Evolutionary conservation across 2,329 filamentous ascomycete genomes (phyloP), one percentile per base, ranked within the genome.

Genomic region (Coniosporium uncinatum): DNA sequence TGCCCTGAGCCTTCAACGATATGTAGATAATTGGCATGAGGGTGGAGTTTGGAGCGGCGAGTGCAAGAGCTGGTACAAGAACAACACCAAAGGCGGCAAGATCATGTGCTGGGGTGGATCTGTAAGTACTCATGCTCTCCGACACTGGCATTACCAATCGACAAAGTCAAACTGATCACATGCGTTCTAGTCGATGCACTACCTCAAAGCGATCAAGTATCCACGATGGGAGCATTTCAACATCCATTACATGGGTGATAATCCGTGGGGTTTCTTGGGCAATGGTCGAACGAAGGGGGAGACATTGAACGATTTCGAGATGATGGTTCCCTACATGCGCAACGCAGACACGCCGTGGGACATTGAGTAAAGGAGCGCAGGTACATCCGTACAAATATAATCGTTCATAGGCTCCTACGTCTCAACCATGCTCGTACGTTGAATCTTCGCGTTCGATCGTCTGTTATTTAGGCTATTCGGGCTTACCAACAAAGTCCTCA

Each of bases 261-360:
- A 67, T 46, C 51, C 58, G 5, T 67, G 63, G 46, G 60, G 59
- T 11, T 67, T 59, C 47, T 49, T 66, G 21, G 58, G 56, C 14
- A 59, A 69, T 55, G 68, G 69, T 21, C 61, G 69, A 47, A 62
- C 71, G 19, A 70, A 70, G 54, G 65, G 66, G 4, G 64, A 62
- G 40, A 54, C 55, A 14, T 63, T 58, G 5, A 55, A 57, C 27
- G 62, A 68, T 40, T 51, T 66, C 22, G 49, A 55, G 18, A 67
- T 67, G 3, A 48, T 72, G 31, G 64, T 63, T 42, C 61, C 67
- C 4, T 71, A 71, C 44, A 63, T 71, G 41, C 58, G 67, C 37
- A 63, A 59, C 46, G 57, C 51, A 27, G 69, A 72, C 45, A 56
- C 66, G 37, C 65, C 67, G 20, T 71, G 68, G 69, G 56, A 54